phyloP scores from a whole-genome alignment of 2,329 filamentous ascomycete species.

The Paecilomyces variotii region DNA sequence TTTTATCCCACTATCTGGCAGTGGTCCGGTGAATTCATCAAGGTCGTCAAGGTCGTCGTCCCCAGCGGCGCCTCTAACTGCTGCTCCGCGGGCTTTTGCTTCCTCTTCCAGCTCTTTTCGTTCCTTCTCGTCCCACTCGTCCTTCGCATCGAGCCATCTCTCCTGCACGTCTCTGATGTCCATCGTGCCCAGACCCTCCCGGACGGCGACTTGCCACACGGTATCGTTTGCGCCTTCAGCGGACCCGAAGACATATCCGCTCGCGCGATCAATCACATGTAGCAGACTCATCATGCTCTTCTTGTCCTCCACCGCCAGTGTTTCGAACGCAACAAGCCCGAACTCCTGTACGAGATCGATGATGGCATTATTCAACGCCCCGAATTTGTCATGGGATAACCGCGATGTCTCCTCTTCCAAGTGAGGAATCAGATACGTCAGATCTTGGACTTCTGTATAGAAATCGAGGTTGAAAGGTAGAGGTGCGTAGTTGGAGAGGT shows the following conservation, averaged over 20 bases:
- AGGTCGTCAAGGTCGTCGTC: conserved; percentile 31
- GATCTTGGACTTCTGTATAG: conserved; percentile 94
- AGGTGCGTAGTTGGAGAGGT: conserved; percentile 72
- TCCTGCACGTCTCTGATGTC: conserved; percentile 89
- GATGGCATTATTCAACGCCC: conserved; percentile 76
- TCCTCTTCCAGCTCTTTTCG: conserved; percentile 67
- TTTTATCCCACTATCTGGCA: conserved; percentile 60
- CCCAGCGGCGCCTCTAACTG: conserved; percentile 17
- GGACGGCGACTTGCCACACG: conserved; percentile 95
- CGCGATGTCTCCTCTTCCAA: conserved; percentile 71
- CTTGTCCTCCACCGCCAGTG: conserved; percentile 92
- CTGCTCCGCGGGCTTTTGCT: conserved; percentile 44
- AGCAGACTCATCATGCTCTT: conserved; percentile 92
- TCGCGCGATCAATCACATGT: conserved; percentile 80
- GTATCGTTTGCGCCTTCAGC: conserved; percentile 90
- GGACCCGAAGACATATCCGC: conserved; percentile 85
- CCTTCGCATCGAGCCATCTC: conserved; percentile 86
- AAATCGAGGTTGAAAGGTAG: conserved; percentile 93
- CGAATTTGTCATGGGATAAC: conserved; percentile 66
- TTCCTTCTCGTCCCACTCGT: conserved; percentile 77
- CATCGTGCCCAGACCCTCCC: conserved; percentile 59
- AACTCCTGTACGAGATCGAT: conserved; percentile 83
- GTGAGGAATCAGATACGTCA: conserved; percentile 72
- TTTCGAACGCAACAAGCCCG: conserved; percentile 83
- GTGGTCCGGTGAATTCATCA: conserved; percentile 24